Base-by-base conservation (phyloP, 139 green algal genomes). In the Pleodorina starrii region DNA sequence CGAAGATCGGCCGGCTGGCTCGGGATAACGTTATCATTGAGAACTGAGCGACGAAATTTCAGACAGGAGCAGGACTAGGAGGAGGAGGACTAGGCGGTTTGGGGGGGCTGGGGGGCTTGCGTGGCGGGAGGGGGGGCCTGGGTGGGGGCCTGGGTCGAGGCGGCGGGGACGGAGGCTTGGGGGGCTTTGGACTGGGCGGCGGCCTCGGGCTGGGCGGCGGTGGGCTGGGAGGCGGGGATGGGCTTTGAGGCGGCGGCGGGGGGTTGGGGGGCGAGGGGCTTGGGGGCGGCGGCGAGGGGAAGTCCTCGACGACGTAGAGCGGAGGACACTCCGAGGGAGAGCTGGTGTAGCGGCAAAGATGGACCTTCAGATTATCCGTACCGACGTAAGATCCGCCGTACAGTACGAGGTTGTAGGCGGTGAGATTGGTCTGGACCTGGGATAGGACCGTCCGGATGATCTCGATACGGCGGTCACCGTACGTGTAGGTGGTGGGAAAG, bases 391-490 rank as follows among this genome's bases (percentile, higher is more conserved):
- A 27, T 43, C 78, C 38, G 29, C 36, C 35, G 54, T 85, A 85
- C 51, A 85, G 36, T 10, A 85, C 78, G 11, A 85, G 78, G 25
- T 73, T 85, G 78, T 57, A 85, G 35, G 16, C 21, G 5, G 78
- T 38, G 2, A 85, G 36, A 5, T 40, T 68, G 36, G 43, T 36
- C 0, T 11, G 36, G 10, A 0, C 6, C 38, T 12, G 1, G 9
- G 21, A 25, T 21, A 21, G 10, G 12, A 74, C 40, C n/a, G 12
- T 25, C 36, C 0, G 27, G 51, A 85, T 38, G 35, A 85, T 71
- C 25, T 35, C 10, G 51, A 85, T 73, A 36, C 43, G 23, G 19
- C 78, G 78, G 38, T 85, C 54, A 11, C 44, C 43, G 74, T 82
- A 44, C 25, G 1, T 11, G 29, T 82, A 82, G 5, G 74, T 42